These are phyloP conservation scores for Leptosphaerulina australis DNA, from an alignment of 2,329 filamentous ascomycete species.

Conservation along the genomic window DNA sequence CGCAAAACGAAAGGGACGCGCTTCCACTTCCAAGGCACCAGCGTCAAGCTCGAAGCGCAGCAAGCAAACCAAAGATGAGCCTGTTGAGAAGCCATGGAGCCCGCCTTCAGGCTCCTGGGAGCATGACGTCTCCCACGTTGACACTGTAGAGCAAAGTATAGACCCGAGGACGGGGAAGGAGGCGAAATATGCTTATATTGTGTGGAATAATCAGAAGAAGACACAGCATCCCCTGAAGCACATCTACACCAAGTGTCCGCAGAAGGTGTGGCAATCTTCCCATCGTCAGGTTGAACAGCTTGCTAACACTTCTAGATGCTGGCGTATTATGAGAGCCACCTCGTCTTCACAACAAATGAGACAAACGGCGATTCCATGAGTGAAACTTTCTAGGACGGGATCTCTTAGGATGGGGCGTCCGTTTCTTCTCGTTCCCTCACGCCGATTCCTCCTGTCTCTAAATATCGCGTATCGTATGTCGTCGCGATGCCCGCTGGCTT, in stretches of 20 bases:
- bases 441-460: neutral
- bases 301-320: constrained; percentile 45
- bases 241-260: constrained; percentile 77
- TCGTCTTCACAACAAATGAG: constrained; percentile 39
- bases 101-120: constrained; percentile 80
- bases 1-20: constrained; percentile 56
- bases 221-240: constrained; percentile 72
- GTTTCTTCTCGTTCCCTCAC: neutral
- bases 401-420: neutral
- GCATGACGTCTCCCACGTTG: constrained; percentile 70
- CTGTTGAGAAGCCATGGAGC: constrained; percentile 61
- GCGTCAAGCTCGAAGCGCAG: constrained; percentile 32
- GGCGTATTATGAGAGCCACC: constrained; percentile 58
- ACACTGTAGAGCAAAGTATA: constrained; percentile 70
- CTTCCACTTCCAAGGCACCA: constrained; percentile 35
- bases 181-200: constrained; percentile 70
- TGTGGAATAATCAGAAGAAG: constrained; percentile 76
- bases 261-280: constrained; percentile 62
- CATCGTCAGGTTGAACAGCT: neutral
- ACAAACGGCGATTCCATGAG: constrained; percentile 20
- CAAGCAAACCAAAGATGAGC: constrained; percentile 33
- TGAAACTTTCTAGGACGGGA: neutral
- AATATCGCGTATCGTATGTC: neutral
- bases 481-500: neutral
- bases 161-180: constrained; percentile 50